Base-by-base conservation (phyloP, 2,329 filamentous ascomycete species). In the Claviceps citrina region DNA sequence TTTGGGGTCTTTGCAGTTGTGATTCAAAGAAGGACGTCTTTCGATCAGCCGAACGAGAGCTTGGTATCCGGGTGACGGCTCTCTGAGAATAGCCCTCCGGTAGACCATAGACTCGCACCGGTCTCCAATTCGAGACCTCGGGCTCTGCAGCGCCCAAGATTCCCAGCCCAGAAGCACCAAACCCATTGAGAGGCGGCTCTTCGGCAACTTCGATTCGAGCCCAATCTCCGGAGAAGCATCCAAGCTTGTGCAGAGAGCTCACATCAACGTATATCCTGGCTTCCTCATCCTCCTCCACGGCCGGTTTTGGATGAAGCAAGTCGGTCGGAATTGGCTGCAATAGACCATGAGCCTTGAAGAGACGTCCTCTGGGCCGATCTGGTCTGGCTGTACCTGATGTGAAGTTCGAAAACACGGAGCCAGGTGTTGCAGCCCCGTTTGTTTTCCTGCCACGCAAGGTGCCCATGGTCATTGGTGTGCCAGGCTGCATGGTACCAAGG, bases 211-310 rank as follows among this genome's bases (percentile, higher is more conserved):
- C 85, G 9, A 95, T 68, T 18, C 81, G 78, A 9, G 94, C 85
- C 91, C 91, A 98, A 54, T 98, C 91, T 24, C 91, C 91, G 0
- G 89, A 96, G 55, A 98, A 98, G 58, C 89, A 96, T 13, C 89
- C 87, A 40, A 98, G 81, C 49, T 87, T 86, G 12, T 84, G 81
- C 16, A 98, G 62, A 1, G 84, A 84, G 42, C 76, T 79, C 7
- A 93, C 81, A 51, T 95, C 86, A 5, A 98, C 87, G 52, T 89
- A 98, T 2, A 96, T 73, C 36, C 91, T 78, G 2, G 84, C 79
- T 50, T 93, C 81, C 47, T 94, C 86, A 45, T 98, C 91, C 44
- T 95, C 86, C 20, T 77, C 73, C 1, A 69, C 59, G 1, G 63
- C 64, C 2, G 91, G 89, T 48, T 82, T 87, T 0, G 91, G 91